Percentiles rank a stretch among this genome's conserved stretches.
These are phyloP conservation scores for Leersia perrieri DNA, from an alignment of 176 grass and related monocot species.

Conservation along the genomic window DNA sequence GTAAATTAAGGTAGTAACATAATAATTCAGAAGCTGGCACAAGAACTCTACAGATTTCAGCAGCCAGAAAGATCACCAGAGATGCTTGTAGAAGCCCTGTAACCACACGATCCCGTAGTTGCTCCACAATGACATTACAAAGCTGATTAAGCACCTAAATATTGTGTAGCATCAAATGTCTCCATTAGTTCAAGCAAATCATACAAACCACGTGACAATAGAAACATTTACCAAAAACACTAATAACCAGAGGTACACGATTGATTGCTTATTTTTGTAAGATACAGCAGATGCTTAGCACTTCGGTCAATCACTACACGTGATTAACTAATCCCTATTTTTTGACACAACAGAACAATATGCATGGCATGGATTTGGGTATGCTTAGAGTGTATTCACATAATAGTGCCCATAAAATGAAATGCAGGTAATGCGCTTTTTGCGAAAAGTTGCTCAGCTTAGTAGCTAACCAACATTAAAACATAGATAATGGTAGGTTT, in stretches of 20 bases:
- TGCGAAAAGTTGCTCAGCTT: neutral
- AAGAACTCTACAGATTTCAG: constrained; percentile 9
- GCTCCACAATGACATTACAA: constrained; percentile 84
- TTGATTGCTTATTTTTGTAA: neutral
- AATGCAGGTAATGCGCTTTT: neutral
- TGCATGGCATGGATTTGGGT: constrained; percentile 7
- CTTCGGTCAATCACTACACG: neutral
- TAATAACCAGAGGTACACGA: neutral
- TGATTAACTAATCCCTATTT: neutral
- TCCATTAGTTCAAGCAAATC: constrained; percentile 15
- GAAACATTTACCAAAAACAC: neutral
- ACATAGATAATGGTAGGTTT: neutral
- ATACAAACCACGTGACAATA: constrained; percentile 4
- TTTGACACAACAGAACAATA: neutral
- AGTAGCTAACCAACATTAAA: neutral
- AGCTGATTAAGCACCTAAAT: constrained; percentile 88
- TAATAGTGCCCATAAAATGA: constrained; percentile 1
- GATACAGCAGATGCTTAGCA: constrained; percentile 13
- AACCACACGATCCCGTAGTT: constrained; percentile 88
- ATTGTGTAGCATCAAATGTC: constrained; percentile 23
- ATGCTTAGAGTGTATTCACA: constrained; percentile 15
- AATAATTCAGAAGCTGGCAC: constrained; percentile 17
- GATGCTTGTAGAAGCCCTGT: constrained; percentile 96
- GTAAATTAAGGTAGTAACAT: constrained; percentile 23
- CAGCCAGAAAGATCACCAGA: constrained; percentile 59